These are phyloP conservation scores for Sugiyamaella neomexicana DNA, from an alignment of 1,139 yeast species.

Conservation along the genomic window DNA sequence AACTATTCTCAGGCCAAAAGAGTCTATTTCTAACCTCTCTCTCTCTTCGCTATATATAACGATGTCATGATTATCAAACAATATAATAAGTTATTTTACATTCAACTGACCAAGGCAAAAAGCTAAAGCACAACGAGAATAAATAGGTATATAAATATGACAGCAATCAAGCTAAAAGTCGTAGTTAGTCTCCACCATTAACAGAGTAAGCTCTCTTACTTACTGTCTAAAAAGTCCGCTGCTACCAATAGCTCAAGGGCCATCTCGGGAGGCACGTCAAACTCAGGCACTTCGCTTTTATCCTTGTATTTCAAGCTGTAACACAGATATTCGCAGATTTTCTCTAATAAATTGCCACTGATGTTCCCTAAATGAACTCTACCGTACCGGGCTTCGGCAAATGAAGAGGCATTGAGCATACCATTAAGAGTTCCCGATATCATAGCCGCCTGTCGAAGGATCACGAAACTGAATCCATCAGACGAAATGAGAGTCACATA, in stretches of 20 bases:
- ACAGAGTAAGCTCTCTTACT: neutral
- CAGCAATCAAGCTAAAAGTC: neutral
- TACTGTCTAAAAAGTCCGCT: conserved; percentile 76
- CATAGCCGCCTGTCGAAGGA: conserved; percentile 75
- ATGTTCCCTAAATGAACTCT: conserved; percentile 56
- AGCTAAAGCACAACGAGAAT: too few relatives aligned
- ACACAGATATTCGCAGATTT: conserved; percentile 82
- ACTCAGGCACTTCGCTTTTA: conserved; percentile 70
- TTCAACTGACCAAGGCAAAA: too few relatives aligned
- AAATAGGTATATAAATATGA: too few relatives aligned
- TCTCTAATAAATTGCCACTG: conserved; percentile 71
- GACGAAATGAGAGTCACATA: conserved; percentile 72
- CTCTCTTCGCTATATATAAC: neutral
- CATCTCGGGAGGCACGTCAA: conserved; percentile 89
- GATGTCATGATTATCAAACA: conserved; percentile 4
- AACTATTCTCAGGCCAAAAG: conserved; percentile 34
- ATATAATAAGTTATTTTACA: neutral
- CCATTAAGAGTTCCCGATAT: conserved; percentile 79
- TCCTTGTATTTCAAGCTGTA: conserved; percentile 72
- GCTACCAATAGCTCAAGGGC: conserved; percentile 89
- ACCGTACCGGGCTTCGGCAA: conserved; percentile 53
- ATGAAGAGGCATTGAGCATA: conserved; percentile 54
- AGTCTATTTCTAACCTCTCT: conserved; percentile 31
- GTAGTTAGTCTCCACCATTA: neutral
- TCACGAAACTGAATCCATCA: conserved; percentile 65